These are phyloP conservation scores for Cynanchum wilfordii DNA, from an alignment of 257 asterid genomes.

Conservation along the genomic window DNA sequence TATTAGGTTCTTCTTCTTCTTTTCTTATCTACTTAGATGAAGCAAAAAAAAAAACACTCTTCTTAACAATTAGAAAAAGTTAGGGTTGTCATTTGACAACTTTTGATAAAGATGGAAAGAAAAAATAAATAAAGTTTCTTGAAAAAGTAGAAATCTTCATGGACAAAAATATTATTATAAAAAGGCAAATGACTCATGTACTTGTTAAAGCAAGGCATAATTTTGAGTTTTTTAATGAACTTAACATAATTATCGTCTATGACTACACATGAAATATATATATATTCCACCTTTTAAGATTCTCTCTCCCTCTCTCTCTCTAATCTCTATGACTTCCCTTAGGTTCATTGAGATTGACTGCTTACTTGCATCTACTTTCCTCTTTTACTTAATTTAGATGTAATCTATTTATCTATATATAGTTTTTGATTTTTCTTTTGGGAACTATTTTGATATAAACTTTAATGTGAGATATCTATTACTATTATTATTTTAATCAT, in stretches of 20 bases:
- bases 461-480: too few relatives aligned
- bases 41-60: not conserved
- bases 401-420: not conserved
- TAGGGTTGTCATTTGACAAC: conserved; percentile 11
- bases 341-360: not conserved
- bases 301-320: conserved; percentile 6
- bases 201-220: conserved; percentile 20
- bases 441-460: too few relatives aligned
- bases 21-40: not conserved
- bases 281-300: conserved; percentile 22
- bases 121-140: conserved; percentile 16
- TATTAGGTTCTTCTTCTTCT: not conserved
- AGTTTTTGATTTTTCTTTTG: too few relatives aligned
- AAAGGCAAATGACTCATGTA: conserved; percentile 16
- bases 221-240: conserved; percentile 12
- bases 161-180: conserved; percentile 14
- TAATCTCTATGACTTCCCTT: not conserved
- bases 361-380: not conserved
- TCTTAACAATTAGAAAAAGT: conserved; percentile 9
- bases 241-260: not conserved
- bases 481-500: too few relatives aligned
- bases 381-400: too few relatives aligned
- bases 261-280: conserved; percentile 14
- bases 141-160: conserved; percentile 19
- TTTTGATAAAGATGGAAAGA: conserved; percentile 18